Evolutionary conservation across 208 protist genomes (phyloP).

Genomic region (Phytomonas francai): DNA sequence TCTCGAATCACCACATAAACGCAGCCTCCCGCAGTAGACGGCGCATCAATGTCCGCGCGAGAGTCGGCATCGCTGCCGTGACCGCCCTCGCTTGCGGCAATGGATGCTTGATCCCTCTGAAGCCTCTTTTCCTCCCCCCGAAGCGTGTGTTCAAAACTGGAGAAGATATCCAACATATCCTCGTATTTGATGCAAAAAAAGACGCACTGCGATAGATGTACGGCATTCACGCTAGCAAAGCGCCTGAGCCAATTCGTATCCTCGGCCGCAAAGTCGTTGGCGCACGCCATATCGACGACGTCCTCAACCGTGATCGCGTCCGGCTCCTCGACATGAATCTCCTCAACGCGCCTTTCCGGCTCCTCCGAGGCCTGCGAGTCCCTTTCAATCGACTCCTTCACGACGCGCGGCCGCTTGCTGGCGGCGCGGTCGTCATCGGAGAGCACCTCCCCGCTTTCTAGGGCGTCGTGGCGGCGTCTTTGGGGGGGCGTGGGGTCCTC

Average conservation of each 20-base stretch:
- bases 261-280: constrained; percentile 61
- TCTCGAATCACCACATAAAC: constrained; percentile 1
- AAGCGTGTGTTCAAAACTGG: not conserved
- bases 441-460: not conserved
- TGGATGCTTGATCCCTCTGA: not conserved
- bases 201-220: constrained; percentile 24
- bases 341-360: constrained; percentile 11
- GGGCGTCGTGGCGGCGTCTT: not conserved
- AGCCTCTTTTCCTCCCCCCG: constrained; percentile 5
- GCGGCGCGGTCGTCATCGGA: not conserved
- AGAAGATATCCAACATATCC: constrained; percentile 40
- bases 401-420: not conserved
- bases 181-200: constrained; percentile 74
- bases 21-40: not conserved
- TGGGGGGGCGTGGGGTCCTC: not conserved
- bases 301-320: constrained; percentile 61
- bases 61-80: not conserved
- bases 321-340: constrained; percentile 30
- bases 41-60: not conserved
- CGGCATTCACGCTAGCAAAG: constrained; percentile 31
- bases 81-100: not conserved
- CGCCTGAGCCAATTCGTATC: constrained; percentile 69
- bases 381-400: not conserved
- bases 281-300: constrained; percentile 63
- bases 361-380: constrained; percentile 1